These are phyloP conservation scores for Blastobotrys raffinosifermentans DNA, from an alignment of 1,139 yeast species.

Conservation along the genomic window DNA sequence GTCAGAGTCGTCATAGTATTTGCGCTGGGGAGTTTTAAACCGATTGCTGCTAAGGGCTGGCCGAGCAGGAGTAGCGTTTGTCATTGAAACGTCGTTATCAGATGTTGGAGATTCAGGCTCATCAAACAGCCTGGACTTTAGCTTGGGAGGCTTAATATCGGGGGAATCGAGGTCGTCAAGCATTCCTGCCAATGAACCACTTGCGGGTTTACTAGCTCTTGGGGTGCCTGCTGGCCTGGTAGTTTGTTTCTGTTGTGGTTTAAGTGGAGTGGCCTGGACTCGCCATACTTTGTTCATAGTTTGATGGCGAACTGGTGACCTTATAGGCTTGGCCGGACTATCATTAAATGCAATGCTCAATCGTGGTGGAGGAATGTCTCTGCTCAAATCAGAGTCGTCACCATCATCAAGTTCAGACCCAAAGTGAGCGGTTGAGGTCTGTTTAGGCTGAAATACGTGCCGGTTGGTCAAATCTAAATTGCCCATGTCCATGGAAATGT, in stretches of 20 bases:
- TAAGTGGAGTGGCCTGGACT: slow-evolving; percentile 32
- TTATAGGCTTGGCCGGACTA: neutral
- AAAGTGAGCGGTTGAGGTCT: neutral
- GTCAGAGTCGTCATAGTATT: slow-evolving; percentile 17
- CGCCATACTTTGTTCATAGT: slow-evolving; percentile 34
- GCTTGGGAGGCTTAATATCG: slow-evolving; percentile 18
- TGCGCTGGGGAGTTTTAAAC: slow-evolving; percentile 3
- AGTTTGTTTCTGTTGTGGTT: neutral
- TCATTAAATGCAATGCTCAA: neutral
- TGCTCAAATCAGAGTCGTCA: too few species aligned
- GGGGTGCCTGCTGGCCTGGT: too few species aligned
- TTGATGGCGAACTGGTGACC: slow-evolving; percentile 29
- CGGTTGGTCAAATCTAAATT: neutral
- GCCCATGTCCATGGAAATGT: slow-evolving; percentile 1
- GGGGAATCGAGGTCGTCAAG: slow-evolving; percentile 15
- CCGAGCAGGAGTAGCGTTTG: slow-evolving; percentile 2
- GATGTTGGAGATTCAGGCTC: slow-evolving; percentile 6
- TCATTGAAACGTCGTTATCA: slow-evolving; percentile 12
- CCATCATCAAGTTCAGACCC: neutral
- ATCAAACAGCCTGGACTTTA: slow-evolving; percentile 12
- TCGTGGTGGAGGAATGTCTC: too few species aligned
- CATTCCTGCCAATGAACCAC: neutral
- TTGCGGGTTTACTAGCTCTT: slow-evolving; percentile 2
- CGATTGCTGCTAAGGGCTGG: slow-evolving; percentile 2
- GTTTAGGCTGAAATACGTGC: neutral